Evolutionary conservation across 371 early-diverging fungal genomes (phyloP).

Genomic region (Mortierella sp.): DNA sequence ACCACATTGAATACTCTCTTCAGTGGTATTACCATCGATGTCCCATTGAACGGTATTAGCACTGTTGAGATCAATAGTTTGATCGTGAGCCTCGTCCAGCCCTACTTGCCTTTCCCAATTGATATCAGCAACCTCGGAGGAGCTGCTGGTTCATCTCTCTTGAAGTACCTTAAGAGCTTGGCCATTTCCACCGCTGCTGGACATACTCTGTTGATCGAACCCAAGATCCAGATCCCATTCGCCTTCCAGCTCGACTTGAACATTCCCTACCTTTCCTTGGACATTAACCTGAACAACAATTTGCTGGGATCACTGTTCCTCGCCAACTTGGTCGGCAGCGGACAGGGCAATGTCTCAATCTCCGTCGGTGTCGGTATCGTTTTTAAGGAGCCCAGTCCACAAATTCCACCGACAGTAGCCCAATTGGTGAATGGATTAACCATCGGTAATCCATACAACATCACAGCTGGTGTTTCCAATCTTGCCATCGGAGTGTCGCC

Average conservation of each 20-base stretch:
- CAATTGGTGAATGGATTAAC: conserved; percentile 39
- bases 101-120: conserved; percentile 40
- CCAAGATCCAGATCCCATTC: conserved; percentile 41
- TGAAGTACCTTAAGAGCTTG: conserved; percentile 34
- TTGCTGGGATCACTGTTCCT: conserved; percentile 42
- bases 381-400: conserved; percentile 40
- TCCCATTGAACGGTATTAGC: conserved; percentile 34
- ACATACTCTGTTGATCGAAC: conserved; percentile 47
- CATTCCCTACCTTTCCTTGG: conserved; percentile 49
- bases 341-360: conserved; percentile 40
- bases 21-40: conserved; percentile 31
- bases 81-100: conserved; percentile 21
- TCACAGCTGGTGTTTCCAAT: conserved; percentile 43
- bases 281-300: conserved; percentile 47
- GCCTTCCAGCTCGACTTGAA: conserved; percentile 46
- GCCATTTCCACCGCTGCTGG: conserved; percentile 50
- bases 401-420: conserved; percentile 34
- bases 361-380: conserved; percentile 53
- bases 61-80: conserved; percentile 35
- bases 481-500: conserved; percentile 44
- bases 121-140: conserved; percentile 45
- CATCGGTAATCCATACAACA: conserved; percentile 25
- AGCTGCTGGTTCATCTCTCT: conserved; percentile 22
- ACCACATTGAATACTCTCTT: conserved; percentile 35
- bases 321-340: conserved; percentile 39